A percentile compares a stretch with the other conserved stretches of the same genome.
Conservation (phyloP, 164 flowering plant genomes). For the Macadamia integrifolia region DNA sequence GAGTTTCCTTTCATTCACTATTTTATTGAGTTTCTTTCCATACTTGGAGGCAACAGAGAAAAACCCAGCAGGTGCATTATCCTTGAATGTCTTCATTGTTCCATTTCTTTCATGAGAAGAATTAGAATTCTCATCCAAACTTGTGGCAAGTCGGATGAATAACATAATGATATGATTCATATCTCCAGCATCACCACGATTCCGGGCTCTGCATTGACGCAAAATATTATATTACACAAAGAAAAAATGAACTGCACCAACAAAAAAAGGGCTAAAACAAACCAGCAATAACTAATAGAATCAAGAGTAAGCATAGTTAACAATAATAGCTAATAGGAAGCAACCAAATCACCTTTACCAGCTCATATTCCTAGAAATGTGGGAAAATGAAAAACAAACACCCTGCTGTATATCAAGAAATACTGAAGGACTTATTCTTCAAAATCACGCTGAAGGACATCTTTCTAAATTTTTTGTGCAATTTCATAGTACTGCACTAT, state of each 20-base stretch:
- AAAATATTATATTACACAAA: neutral
- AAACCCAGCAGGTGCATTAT: constrained; percentile 41
- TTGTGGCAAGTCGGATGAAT: constrained; percentile 63
- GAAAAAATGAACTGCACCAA: constrained; percentile 1
- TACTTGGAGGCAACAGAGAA: constrained; percentile 39
- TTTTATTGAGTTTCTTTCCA: constrained; percentile 49
- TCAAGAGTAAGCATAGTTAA: too few relatives aligned
- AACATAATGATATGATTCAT: constrained; percentile 56
- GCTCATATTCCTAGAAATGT: neutral
- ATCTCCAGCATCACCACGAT: constrained; percentile 59
- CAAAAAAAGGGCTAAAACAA: neutral
- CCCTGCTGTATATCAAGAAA: too few relatives aligned
- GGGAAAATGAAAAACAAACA: neutral
- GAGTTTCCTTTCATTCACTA: constrained; percentile 45
- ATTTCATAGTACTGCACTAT: too few relatives aligned
- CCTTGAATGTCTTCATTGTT: constrained; percentile 45
- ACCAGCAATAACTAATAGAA: neutral
- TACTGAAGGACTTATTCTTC: too few relatives aligned
- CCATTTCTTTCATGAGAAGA: constrained; percentile 44
- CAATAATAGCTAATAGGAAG: too few relatives aligned
- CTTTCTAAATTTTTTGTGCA: too few relatives aligned
- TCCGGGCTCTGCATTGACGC: constrained; percentile 48
- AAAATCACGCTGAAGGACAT: too few relatives aligned
- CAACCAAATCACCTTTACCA: too few relatives aligned
- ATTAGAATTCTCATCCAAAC: constrained; percentile 55